A percentile compares a stretch with the other conserved stretches of the same genome.
These are phyloP conservation scores for Aspergillus sparsus DNA, from an alignment of 495 filamentous ascomycete species.

Conservation along the genomic window DNA sequence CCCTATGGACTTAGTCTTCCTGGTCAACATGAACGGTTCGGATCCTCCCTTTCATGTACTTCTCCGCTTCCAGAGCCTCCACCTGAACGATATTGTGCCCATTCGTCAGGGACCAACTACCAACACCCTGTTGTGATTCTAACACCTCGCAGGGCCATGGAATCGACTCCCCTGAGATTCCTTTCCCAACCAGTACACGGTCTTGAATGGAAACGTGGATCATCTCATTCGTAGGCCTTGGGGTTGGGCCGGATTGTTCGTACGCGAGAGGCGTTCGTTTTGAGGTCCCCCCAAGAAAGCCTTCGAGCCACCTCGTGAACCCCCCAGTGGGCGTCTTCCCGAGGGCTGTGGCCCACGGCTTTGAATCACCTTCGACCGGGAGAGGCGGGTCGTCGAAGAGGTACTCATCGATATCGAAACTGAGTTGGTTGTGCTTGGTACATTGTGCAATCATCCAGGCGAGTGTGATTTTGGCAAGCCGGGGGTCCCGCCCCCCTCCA, in stretches of 20 bases:
- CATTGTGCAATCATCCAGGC: slow-evolving; percentile 52
- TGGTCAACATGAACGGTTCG: slow-evolving; percentile 14
- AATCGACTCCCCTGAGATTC: not conserved
- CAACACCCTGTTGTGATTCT: not conserved
- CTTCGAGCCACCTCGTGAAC: slow-evolving; percentile 11
- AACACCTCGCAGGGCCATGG: slow-evolving; percentile 16
- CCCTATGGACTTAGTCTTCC: slow-evolving; percentile 1
- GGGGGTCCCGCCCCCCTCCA: slow-evolving; percentile 44
- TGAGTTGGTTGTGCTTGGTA: slow-evolving; percentile 26
- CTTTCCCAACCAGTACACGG: slow-evolving; percentile 11
- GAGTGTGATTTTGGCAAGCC: slow-evolving; percentile 43
- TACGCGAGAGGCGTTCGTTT: slow-evolving; percentile 26
- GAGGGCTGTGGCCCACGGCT: slow-evolving; percentile 25
- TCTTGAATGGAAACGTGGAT: slow-evolving; percentile 32
- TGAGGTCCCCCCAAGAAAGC: slow-evolving; percentile 19
- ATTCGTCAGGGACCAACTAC: slow-evolving; percentile 6
- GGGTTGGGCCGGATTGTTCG: not conserved
- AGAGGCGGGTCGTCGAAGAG: slow-evolving; percentile 20
- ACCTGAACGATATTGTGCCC: slow-evolving; percentile 1
- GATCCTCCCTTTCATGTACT: slow-evolving; percentile 20
- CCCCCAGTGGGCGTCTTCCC: slow-evolving; percentile 11
- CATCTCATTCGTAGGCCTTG: slow-evolving; percentile 26
- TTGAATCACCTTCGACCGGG: not conserved
- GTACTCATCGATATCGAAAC: slow-evolving; percentile 24
- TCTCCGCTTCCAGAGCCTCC: slow-evolving; percentile 4